These are phyloP conservation scores for Amanita thiersii DNA, from an alignment of 768 basidiomycete genomes.

Conservation along the genomic window DNA sequence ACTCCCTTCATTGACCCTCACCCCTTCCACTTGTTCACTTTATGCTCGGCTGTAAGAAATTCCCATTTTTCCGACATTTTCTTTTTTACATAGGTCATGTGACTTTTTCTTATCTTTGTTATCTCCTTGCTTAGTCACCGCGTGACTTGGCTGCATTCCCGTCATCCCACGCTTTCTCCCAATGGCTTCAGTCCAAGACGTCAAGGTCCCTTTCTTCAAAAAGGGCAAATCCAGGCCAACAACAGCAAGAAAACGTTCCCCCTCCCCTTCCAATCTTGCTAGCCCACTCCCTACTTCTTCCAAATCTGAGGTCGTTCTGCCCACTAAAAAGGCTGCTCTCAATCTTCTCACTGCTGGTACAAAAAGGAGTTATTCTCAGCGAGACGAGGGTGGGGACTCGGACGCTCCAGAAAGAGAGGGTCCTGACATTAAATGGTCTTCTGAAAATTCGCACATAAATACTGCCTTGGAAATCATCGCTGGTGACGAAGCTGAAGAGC, in stretches of 20 bases:
- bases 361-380: conserved; percentile 45
- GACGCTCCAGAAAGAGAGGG: conserved; percentile 50
- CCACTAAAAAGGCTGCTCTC: conserved; percentile 54
- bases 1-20: too few species aligned
- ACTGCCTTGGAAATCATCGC: conserved; percentile 68
- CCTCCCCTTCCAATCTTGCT: conserved; percentile 40
- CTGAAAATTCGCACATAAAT: conserved; percentile 67
- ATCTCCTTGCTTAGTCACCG: neutral
- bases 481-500: conserved; percentile 75
- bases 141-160: neutral
- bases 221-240: conserved; percentile 70
- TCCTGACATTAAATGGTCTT: conserved; percentile 72
- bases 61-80: too few species aligned
- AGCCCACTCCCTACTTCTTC: conserved; percentile 34
- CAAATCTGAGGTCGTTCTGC: conserved; percentile 71
- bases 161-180: too few species aligned
- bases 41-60: too few species aligned
- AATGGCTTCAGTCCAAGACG: conserved; percentile 1
- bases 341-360: conserved; percentile 62
- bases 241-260: conserved; percentile 67
- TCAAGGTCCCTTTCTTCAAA: conserved; percentile 83
- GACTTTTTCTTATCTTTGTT: too few species aligned
- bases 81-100: too few species aligned
- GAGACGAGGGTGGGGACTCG: conserved; percentile 48
- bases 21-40: too few species aligned